phyloP scores from a whole-genome alignment of 108 stramenopile genomes.

The Nitzschia putrida region DNA sequence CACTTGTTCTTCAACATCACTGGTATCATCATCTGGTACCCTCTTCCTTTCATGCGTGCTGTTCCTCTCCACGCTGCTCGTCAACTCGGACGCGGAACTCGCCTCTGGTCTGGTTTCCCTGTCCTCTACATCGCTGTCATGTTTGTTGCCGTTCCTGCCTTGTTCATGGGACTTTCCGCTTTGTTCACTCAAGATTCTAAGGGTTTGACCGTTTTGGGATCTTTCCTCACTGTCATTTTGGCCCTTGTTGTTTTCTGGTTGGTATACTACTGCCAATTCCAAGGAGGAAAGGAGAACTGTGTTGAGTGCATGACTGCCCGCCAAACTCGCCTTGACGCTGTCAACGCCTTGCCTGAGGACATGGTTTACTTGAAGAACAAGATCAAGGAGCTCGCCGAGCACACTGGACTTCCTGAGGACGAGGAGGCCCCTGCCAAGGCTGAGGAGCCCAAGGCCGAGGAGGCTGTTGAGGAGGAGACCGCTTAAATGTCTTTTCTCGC shows the following conservation, averaged over 20 bases:
- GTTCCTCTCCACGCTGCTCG: constrained; percentile 65
- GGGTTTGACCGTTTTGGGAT: constrained; percentile 71
- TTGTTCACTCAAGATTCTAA: constrained; percentile 54
- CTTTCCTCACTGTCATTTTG: constrained; percentile 51
- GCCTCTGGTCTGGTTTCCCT: constrained; percentile 63
- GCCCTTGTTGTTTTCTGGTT: constrained; percentile 32
- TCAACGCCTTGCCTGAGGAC: constrained; percentile 48
- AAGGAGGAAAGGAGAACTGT: constrained; percentile 41
- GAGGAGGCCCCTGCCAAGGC: background rate
- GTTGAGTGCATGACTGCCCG: constrained; percentile 44
- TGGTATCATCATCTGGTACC: constrained; percentile 85
- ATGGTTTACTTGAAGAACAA: constrained; percentile 48
- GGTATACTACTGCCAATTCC: constrained; percentile 51
- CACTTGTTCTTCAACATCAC: constrained; percentile 85
- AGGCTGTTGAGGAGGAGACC: background rate
- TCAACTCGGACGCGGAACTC: constrained; percentile 63
- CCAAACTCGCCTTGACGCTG: constrained; percentile 31
- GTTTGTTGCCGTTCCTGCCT: constrained; percentile 65
- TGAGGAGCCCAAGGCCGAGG: background rate
- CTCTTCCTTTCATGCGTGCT: constrained; percentile 75
- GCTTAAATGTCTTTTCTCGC: background rate
- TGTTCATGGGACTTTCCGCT: constrained; percentile 60
- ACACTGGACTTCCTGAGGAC: constrained; percentile 42
- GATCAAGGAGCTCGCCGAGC: constrained; percentile 37
- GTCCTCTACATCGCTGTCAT: constrained; percentile 64